Conservation (phyloP, 1,284 basidiomycete genomes). For the Moniliella sp. region DNA sequence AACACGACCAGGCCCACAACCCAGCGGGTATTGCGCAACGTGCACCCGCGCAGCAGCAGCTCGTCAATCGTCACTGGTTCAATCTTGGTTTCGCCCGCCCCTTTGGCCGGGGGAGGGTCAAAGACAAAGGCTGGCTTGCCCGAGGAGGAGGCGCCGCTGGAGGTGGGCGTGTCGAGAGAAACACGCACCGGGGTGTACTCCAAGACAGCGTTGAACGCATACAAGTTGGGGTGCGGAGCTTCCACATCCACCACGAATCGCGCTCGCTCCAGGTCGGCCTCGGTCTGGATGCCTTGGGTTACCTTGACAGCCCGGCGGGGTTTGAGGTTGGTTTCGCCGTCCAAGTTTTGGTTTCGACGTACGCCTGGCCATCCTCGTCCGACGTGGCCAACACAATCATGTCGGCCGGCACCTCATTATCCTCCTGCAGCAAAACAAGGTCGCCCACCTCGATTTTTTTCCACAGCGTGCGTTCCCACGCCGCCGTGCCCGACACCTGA, state of each 20-base stretch:
- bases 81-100: constrained; percentile 14
- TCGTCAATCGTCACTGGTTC: constrained; percentile 62
- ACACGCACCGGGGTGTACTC: no score
- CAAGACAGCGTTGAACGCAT: constrained; percentile 66
- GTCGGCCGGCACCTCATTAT: constrained; percentile 88
- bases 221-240: constrained; percentile 76
- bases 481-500: constrained; percentile 48
- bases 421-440: constrained; percentile 64
- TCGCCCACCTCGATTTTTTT: constrained; percentile 95
- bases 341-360: constrained; percentile 57
- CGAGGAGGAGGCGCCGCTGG: no score
- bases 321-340: constrained; percentile 92
- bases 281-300: constrained; percentile 54
- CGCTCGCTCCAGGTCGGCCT: constrained; percentile 72
- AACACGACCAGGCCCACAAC: constrained; percentile 79
- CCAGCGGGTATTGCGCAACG: constrained; percentile 81
- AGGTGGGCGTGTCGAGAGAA: no score
- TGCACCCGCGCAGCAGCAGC: constrained; percentile 69
- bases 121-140: no score
- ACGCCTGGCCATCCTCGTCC: constrained; percentile 36
- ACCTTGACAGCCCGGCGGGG: constrained; percentile 55
- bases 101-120: no score
- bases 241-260: constrained; percentile 75
- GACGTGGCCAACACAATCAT: constrained; percentile 59
- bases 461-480: constrained; percentile 89